These are phyloP conservation scores for Lipomyces anomalus DNA, from an alignment of 805 yeast genomes.

Conservation along the genomic window DNA sequence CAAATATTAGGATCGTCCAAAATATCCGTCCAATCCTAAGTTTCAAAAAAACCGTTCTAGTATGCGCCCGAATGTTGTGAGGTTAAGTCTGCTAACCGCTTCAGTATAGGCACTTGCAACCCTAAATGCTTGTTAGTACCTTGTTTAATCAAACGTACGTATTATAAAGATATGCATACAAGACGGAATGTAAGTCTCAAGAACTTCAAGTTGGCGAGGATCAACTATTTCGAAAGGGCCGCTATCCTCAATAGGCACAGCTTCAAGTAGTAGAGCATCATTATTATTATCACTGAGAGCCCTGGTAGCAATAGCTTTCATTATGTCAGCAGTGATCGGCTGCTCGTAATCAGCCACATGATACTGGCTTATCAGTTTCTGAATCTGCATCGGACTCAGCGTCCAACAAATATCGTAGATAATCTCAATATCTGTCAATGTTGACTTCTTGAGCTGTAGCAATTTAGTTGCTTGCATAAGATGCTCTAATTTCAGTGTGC, in stretches of 20 bases:
- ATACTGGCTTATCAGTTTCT: slow-evolving; percentile 82
- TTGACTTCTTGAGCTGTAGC: slow-evolving; percentile 83
- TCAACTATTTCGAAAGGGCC: slow-evolving; percentile 39
- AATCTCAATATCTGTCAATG: slow-evolving; percentile 82
- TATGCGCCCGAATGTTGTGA: background rate
- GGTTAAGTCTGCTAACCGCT: slow-evolving; percentile 73
- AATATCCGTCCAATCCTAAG: background rate
- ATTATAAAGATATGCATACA: slow-evolving; percentile 41
- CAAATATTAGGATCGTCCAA: background rate
- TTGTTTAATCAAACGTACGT: background rate
- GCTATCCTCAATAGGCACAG: slow-evolving; percentile 38
- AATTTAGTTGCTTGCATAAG: slow-evolving; percentile 89
- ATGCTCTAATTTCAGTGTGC: slow-evolving; percentile 75
- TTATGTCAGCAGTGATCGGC: slow-evolving; percentile 77
- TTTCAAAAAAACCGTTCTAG: background rate
- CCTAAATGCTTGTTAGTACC: slow-evolving; percentile 3
- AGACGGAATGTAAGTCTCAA: slow-evolving; percentile 75
- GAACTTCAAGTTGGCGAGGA: slow-evolving; percentile 65
- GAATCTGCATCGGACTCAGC: slow-evolving; percentile 91
- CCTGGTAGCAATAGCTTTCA: slow-evolving; percentile 62
- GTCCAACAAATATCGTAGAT: slow-evolving; percentile 93
- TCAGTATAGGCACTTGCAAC: slow-evolving; percentile 77
- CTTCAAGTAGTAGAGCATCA: slow-evolving; percentile 34
- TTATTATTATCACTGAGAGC: slow-evolving; percentile 43
- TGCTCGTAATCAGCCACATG: slow-evolving; percentile 90